Evolutionary conservation across 2,329 filamentous ascomycete species (phyloP).

Genomic region (Xylaria arbuscula): DNA sequence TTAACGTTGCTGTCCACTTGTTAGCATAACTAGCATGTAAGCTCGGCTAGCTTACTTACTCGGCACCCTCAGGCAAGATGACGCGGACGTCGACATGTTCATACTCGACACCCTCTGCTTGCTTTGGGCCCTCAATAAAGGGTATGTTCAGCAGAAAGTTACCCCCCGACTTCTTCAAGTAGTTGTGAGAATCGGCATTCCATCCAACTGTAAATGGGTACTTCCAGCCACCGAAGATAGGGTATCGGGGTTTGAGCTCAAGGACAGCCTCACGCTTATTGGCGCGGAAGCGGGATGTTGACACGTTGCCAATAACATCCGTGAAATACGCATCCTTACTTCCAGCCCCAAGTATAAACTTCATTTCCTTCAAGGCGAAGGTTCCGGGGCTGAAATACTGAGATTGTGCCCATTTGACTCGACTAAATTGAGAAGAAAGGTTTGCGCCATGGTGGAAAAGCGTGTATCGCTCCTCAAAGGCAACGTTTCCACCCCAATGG

Average conservation of each 20-base stretch:
- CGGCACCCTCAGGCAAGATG: slow-evolving; percentile 90
- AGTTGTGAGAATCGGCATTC: slow-evolving; percentile 85
- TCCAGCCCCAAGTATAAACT: slow-evolving; percentile 81
- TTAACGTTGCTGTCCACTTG: slow-evolving; percentile 77
- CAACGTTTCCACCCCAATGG: slow-evolving; percentile 97
- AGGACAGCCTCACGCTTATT: slow-evolving; percentile 82
- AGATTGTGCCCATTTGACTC: slow-evolving; percentile 78
- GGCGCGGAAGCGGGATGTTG: slow-evolving; percentile 87
- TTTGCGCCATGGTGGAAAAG: slow-evolving; percentile 88
- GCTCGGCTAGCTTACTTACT: slow-evolving; percentile 64
- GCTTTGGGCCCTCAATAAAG: slow-evolving; percentile 91
- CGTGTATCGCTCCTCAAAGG: slow-evolving; percentile 93
- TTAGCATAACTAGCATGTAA: slow-evolving; percentile 53
- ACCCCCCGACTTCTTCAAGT: slow-evolving; percentile 73
- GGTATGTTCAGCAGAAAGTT: slow-evolving; percentile 90
- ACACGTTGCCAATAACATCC: slow-evolving; percentile 96
- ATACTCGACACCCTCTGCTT: slow-evolving; percentile 86
- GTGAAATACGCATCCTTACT: slow-evolving; percentile 92
- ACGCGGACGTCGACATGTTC: slow-evolving; percentile 82
- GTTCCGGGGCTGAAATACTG: slow-evolving; percentile 81
- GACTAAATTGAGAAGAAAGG: slow-evolving; percentile 76
- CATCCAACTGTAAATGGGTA: slow-evolving; percentile 97
- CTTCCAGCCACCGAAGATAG: slow-evolving; percentile 97
- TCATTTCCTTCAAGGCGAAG: slow-evolving; percentile 83
- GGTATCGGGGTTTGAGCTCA: slow-evolving; percentile 92